Evolutionary conservation across 1,284 basidiomycete genomes (phyloP).

Genomic region (Apiotrichum porosum): DNA sequence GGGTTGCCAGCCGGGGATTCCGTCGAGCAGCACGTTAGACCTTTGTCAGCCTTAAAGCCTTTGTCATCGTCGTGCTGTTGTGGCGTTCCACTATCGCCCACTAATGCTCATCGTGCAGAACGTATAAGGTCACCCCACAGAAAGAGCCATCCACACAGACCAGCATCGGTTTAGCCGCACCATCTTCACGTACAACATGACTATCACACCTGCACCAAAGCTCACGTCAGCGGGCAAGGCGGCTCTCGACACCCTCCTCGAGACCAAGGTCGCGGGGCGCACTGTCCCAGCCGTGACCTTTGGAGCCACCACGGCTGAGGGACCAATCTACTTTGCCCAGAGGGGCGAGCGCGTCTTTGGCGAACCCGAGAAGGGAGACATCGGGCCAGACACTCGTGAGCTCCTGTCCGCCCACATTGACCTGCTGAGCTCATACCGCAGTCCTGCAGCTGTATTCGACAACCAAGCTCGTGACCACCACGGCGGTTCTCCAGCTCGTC

Average conservation of each 20-base stretch:
- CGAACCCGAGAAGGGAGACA: slow-evolving; percentile 22
- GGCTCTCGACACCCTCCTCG: slow-evolving; percentile 24
- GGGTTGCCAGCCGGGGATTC: too few species aligned
- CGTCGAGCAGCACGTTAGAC: too few species aligned
- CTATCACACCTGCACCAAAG: too few species aligned
- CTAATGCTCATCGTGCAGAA: too few species aligned
- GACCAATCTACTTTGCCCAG: slow-evolving; percentile 28
- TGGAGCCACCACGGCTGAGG: slow-evolving; percentile 32
- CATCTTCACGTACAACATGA: too few species aligned
- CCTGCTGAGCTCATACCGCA: slow-evolving; percentile 3
- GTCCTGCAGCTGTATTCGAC: slow-evolving; percentile 28
- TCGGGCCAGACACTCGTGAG: slow-evolving; percentile 33
- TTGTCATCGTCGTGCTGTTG: too few species aligned
- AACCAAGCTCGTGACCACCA: slow-evolving; percentile 42
- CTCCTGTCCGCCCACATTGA: neutral
- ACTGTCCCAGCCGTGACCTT: slow-evolving; percentile 28
- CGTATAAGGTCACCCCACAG: too few species aligned
- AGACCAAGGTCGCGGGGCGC: slow-evolving; percentile 11
- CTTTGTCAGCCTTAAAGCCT: too few species aligned
- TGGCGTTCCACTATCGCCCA: too few species aligned
- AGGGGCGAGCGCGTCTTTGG: slow-evolving; percentile 30
- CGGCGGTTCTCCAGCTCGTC: slow-evolving; percentile 19
- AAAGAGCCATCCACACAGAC: too few species aligned
- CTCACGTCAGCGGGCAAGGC: slow-evolving; percentile 11
- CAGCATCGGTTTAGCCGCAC: too few species aligned